These are phyloP conservation scores for barrel medic (Medicago truncatula) DNA, from an alignment of 306 rosid genomes.

Conservation along the genomic window MtrunA17r5.0-ANR NC_053047.1:19777001-19777500, in stretches of 20 bases:
- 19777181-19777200: slow-evolving; percentile 52
- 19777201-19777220: slow-evolving; percentile 33
- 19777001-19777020: slow-evolving; percentile 37
- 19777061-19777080: slow-evolving; percentile 96
- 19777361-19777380: slow-evolving; percentile 13
- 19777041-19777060: slow-evolving; percentile 42
- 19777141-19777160: slow-evolving; percentile 90
- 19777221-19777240: slow-evolving; percentile 18
- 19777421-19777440: slow-evolving; percentile 13
- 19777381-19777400: slow-evolving; percentile 21
- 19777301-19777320: not conserved
- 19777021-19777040: slow-evolving; percentile 29
- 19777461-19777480: not conserved
- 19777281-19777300: not conserved
- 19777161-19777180: slow-evolving; percentile 77
- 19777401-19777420: slow-evolving; percentile 6
- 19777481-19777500: slow-evolving; percentile 22
- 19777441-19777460: slow-evolving; percentile 31
- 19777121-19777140: slow-evolving; percentile 68
- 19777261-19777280: slow-evolving; percentile 26
- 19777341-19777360: not conserved
- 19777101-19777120: slow-evolving; percentile 82
- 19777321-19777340: slow-evolving; percentile 23
- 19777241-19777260: slow-evolving; percentile 25
- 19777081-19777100: slow-evolving; percentile 94